Evolutionary conservation across 2,329 filamentous ascomycete genomes (phyloP).

Genomic region (Lecanicillium sp.): DNA sequence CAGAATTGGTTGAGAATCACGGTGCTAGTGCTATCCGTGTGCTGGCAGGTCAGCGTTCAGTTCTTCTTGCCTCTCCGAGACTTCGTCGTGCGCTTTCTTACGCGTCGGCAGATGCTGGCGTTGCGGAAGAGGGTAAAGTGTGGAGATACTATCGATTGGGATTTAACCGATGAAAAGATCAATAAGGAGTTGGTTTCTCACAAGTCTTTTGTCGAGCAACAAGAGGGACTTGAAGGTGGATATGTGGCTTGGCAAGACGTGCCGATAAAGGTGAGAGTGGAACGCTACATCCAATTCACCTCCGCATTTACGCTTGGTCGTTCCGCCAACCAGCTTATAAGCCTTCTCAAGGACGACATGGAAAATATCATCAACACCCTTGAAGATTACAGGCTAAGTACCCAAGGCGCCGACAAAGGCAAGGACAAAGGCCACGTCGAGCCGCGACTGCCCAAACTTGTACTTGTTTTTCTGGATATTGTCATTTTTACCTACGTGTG

Average conservation of each 20-base stretch:
- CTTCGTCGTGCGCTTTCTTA: conserved; percentile 8
- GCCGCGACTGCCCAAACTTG: conserved; percentile 11
- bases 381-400: conserved; percentile 9
- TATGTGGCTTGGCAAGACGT: conserved; percentile 9
- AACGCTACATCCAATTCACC: conserved; percentile 14
- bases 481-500: conserved; percentile 12
- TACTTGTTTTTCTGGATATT: conserved; percentile 13
- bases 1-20: conserved; percentile 12
- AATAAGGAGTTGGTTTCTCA: conserved; percentile 9
- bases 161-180: conserved; percentile 5
- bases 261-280: conserved; percentile 8
- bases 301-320: conserved; percentile 10
- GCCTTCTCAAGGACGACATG: conserved; percentile 12
- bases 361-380: conserved; percentile 12
- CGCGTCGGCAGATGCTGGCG: conserved; percentile 8
- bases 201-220: conserved; percentile 3
- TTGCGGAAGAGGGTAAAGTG: not conserved
- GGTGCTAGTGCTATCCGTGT: conserved; percentile 12
- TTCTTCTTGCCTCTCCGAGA: conserved; percentile 10
- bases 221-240: not conserved
- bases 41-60: conserved; percentile 12
- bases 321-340: conserved; percentile 11
- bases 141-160: conserved; percentile 5
- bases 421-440: conserved; percentile 9
- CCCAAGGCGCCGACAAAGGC: not conserved